Evolutionary conservation across 2,329 filamentous ascomycete genomes (phyloP).

Genomic region (Scedosporium minutisporum): DNA sequence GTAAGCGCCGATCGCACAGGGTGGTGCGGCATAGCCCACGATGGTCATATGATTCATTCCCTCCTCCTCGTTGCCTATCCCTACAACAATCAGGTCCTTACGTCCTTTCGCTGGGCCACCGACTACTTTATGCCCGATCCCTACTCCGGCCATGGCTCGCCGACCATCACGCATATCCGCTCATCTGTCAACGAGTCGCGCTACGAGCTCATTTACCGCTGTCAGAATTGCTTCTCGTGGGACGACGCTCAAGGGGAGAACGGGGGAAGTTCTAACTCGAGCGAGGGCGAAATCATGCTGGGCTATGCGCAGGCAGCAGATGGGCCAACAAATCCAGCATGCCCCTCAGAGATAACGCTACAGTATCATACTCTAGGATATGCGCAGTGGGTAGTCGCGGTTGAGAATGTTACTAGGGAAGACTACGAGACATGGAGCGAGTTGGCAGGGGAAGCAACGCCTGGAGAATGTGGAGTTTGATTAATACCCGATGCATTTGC

Average conservation of each 20-base stretch:
- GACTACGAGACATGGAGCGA: background rate
- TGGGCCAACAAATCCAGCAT: conserved; percentile 29
- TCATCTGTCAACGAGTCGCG: conserved; percentile 46
- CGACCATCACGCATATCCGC: conserved; percentile 45
- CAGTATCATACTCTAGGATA: conserved; percentile 4
- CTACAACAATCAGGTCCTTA: conserved; percentile 40
- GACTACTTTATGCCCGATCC: conserved; percentile 49
- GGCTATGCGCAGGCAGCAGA: conserved; percentile 46
- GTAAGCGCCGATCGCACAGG: conserved; percentile 29
- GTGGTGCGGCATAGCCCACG: conserved; percentile 48
- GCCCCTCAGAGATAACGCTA: conserved; percentile 28
- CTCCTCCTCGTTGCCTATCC: conserved; percentile 51
- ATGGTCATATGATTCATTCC: conserved; percentile 45
- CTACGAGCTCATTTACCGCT: conserved; percentile 42
- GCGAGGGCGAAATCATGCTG: conserved; percentile 32
- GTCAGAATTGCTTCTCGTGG: conserved; percentile 32
- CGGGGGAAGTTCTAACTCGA: conserved; percentile 31
- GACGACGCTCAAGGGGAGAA: conserved; percentile 33
- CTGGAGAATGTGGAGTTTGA: background rate
- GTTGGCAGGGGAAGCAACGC: background rate
- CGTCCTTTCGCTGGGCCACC: conserved; percentile 46
- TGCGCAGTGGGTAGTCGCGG: background rate
- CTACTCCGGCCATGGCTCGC: conserved; percentile 43
- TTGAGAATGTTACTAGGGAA: background rate
- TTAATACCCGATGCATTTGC: no score